phyloP scores from a whole-genome alignment of 2,329 filamentous ascomycete species.

The Zalaria sp. region DNA sequence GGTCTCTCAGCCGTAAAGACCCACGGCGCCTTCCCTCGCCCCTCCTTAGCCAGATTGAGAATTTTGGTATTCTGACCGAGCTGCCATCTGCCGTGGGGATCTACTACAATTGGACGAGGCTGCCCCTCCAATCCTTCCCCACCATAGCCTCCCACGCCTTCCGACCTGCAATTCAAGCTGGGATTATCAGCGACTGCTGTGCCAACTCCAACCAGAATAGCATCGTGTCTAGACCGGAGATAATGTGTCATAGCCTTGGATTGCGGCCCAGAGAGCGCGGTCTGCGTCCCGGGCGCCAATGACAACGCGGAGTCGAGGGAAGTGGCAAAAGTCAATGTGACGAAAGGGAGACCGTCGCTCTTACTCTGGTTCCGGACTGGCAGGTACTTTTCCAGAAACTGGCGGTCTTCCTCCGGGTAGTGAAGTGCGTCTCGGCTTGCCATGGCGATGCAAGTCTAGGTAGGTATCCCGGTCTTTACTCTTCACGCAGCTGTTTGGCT shows the following conservation, averaged over 20 bases:
- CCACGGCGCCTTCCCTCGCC: constrained; percentile 59
- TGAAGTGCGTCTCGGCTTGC: constrained; percentile 5
- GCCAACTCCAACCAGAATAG: constrained; percentile 72
- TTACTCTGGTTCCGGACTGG: constrained; percentile 3
- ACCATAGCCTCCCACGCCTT: constrained; percentile 43
- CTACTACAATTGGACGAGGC: constrained; percentile 69
- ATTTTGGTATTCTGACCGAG: constrained; percentile 45
- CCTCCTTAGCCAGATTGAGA: constrained; percentile 46
- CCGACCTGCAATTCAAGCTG: constrained; percentile 66
- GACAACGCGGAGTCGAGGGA: constrained; percentile 76
- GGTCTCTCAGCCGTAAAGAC: constrained; percentile 41
- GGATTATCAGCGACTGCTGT: constrained; percentile 80
- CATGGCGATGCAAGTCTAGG: constrained; percentile 1
- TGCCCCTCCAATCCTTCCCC: constrained; percentile 42
- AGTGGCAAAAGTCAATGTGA: constrained; percentile 80
- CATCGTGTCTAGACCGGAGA: constrained; percentile 67
- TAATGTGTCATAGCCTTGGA: constrained; percentile 92
- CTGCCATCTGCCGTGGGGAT: constrained; percentile 64
- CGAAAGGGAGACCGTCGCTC: constrained; percentile 29
- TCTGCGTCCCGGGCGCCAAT: constrained; percentile 65
- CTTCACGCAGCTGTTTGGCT: too few species aligned
- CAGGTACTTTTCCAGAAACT: constrained; percentile 38
- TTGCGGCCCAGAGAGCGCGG: constrained; percentile 64
- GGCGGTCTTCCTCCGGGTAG: constrained; percentile 29
- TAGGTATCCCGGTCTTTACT: too few species aligned